Base-by-base conservation (phyloP, 495 filamentous ascomycete genomes). In the Staphylotrichum longicolle region DNA sequence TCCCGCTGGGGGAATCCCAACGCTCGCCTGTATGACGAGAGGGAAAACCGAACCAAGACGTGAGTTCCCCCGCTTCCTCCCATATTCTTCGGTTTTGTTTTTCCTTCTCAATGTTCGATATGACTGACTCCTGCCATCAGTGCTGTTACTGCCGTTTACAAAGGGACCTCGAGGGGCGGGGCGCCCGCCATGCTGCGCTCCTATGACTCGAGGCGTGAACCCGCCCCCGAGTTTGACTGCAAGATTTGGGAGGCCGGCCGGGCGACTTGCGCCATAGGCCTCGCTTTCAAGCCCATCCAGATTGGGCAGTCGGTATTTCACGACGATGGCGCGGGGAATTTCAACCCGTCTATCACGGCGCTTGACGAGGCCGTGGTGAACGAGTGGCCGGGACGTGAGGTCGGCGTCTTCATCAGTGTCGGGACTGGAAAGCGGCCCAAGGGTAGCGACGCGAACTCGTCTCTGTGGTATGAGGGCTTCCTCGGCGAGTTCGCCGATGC, bases 181-280 rank as follows among this genome's bases (percentile, higher is more conserved):
- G 74, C 82, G 8, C 81, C 91, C 0, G 86, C 87, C 3, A 72
- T 98, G 54, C 76, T 98, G 52, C 87, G 94, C 37, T 96, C 94
- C 9, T 98, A 98, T 68, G 93, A 96, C 65, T 97, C 95, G 32
- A 84, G 91, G 63, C 91, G 88, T 72, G 93, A 98, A 72, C 88
- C 91, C 0, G 83, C 91, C 4, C 88, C 93, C 0, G 91, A 95
- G 70, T 90, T 90, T 60, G 86, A 95, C 66, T 96, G 91, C 72
- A 95, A 83, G 12, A 91, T 98, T 55, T 98, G 94, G 94, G 84
- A 98, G 73, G 94, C 94, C 5, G 94, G 94, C 7, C 86, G 95
- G 44, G 94, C 94, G n/a, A 98, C 94, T 3, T 90, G 83, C 54
- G 92, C 94, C 4, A 96, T 91, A 4, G 91, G 89, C 0, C 77